Conservation (phyloP, 345 rosid species). For the Sisymbrium irio region DNA sequence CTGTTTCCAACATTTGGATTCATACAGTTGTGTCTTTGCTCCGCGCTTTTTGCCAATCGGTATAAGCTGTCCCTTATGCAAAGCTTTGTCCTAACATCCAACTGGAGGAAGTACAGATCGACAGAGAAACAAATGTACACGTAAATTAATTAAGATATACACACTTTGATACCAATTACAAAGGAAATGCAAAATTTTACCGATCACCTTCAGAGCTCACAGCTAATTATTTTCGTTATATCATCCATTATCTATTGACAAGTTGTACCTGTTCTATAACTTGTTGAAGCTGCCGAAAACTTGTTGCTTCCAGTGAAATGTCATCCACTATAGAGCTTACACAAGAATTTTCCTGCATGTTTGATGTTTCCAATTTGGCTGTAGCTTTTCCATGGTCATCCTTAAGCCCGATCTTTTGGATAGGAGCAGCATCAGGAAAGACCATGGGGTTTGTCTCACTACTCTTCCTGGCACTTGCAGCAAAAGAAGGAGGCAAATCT, state of each 20-base stretch:
- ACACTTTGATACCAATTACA: neutral
- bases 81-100: slow-evolving; percentile 86
- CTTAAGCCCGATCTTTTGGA: slow-evolving; percentile 46
- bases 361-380: slow-evolving; percentile 49
- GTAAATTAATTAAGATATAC: neutral
- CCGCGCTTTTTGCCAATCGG: slow-evolving; percentile 91
- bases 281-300: slow-evolving; percentile 83
- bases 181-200: neutral
- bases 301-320: slow-evolving; percentile 70
- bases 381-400: slow-evolving; percentile 32
- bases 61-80: slow-evolving; percentile 92
- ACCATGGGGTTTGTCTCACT: slow-evolving; percentile 36
- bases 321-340: slow-evolving; percentile 63
- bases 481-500: slow-evolving; percentile 32
- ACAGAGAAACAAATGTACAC: slow-evolving; percentile 4
- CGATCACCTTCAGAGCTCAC: neutral
- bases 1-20: slow-evolving; percentile 40
- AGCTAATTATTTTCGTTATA: neutral
- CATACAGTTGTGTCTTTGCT: slow-evolving; percentile 60
- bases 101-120: slow-evolving; percentile 41
- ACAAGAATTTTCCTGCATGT: slow-evolving; percentile 57
- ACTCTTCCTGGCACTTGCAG: slow-evolving; percentile 35
- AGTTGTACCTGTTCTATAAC: slow-evolving; percentile 66
- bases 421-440: slow-evolving; percentile 42
- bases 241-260: neutral